Base-by-base conservation (phyloP, 495 filamentous ascomycete genomes). In the Trichocladium uniseriatum region DNA sequence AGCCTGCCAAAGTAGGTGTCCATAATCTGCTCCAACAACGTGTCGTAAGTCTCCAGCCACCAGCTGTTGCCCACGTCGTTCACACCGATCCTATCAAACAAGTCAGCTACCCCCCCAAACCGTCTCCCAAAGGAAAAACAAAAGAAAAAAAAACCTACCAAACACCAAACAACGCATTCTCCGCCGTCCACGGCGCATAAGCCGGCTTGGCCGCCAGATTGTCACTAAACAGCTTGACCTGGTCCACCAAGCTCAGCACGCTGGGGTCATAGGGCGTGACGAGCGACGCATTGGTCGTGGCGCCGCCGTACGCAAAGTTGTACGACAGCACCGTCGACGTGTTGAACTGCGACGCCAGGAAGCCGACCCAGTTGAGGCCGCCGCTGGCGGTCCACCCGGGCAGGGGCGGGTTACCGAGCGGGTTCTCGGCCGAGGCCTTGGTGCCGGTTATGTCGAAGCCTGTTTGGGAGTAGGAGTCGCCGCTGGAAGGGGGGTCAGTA, bases 11-110 rank as follows among this genome's bases (percentile, higher is more conserved):
- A 71, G 44, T 87, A 85, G 35, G 73, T 72, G 14, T 70, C 65
- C 59, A 84, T 77, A n/a, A 87, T 73, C 22, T 57, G 59, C 6
- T 63, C 64, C 21, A 79, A 70, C 43, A 86, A 62, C 5, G 49
- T 58, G 36, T 73, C 51, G 19, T 56, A 52, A 42, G 69, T 38
- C n/a, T 68, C 62, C n/a, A 66, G 56, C 50, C 64, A 75, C 63
- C 78, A 87, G 18, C 71, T 72, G 58, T 82, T 82, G 1, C 83
- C 82, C 11, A 89, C 73, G 54, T 92, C 87, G 52, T 92, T 92
- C 52, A 92, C 81, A 29, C 87, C 86, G 44, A 89, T 82, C n/a
- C n/a, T n/a, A n/a, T n/a, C n/a, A n/a, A n/a, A n/a, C n/a, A n/a
- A n/a, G n/a, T n/a, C n/a, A n/a, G n/a, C n/a, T n/a, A n/a, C n/a